Evolutionary conservation across 352 stramenopile genomes (phyloP).

Genomic region (Phytophthora constricta): DNA sequence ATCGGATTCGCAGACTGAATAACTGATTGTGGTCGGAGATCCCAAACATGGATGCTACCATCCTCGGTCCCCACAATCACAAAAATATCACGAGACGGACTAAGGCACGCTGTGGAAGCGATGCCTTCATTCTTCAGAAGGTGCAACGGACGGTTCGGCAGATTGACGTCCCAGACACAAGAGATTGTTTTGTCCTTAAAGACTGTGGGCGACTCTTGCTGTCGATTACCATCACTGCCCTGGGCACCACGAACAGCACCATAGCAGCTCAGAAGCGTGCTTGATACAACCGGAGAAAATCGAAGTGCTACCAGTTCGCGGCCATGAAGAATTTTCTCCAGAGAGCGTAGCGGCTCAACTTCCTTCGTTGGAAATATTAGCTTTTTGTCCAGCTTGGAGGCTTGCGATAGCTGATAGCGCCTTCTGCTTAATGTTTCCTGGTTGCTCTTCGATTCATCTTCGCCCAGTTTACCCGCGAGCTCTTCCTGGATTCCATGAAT

Average conservation of each 20-base stretch:
- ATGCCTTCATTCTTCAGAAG: constrained; percentile 58
- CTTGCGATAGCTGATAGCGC: constrained; percentile 46
- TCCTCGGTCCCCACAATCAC: constrained; percentile 63
- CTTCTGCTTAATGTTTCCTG: constrained; percentile 7
- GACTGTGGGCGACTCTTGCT: constrained; percentile 3
- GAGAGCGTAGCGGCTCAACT: constrained; percentile 5
- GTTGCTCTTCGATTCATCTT: constrained; percentile 25
- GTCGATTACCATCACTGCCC: constrained; percentile 6
- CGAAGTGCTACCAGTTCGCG: constrained; percentile 45
- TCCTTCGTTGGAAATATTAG: constrained; percentile 36
- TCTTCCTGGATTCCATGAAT: constrained; percentile 16
- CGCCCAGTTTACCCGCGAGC: constrained; percentile 7
- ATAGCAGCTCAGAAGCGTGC: constrained; percentile 55
- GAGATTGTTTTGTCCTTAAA: constrained; percentile 56
- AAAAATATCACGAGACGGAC: constrained; percentile 62
- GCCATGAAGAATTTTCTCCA: constrained; percentile 41
- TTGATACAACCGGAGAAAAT: constrained; percentile 63
- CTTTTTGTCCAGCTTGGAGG: constrained; percentile 40
- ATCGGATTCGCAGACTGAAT: constrained; percentile 23
- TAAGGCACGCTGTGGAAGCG: constrained; percentile 46
- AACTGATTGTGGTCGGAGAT: constrained; percentile 48
- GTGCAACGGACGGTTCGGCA: constrained; percentile 48
- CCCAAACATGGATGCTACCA: constrained; percentile 73
- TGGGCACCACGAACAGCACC: constrained; percentile 9
- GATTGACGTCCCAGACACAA: constrained; percentile 75